Evolutionary conservation across 164 flowering plant species (phyloP), one percentile per base, ranked within the genome.

Genomic region (Vitis labrusca): DNA sequence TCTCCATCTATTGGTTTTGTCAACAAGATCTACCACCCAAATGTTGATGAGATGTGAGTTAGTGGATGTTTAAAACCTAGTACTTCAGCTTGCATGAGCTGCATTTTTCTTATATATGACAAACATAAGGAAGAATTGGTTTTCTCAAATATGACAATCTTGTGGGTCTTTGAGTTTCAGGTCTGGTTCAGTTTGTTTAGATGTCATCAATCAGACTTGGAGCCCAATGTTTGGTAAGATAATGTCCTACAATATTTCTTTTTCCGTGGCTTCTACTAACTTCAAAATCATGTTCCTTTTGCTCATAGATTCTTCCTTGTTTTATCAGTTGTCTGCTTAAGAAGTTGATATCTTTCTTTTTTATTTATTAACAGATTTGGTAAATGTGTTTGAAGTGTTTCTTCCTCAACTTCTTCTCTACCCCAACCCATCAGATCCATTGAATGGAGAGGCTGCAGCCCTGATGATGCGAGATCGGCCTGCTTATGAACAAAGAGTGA

Each of bases 401-500:
- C 44, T 37, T 37, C 44, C 44, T 37, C 44, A 37, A 37, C 44
- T 37, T 37, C 44, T 37, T 37, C 44, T 37, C 5, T 37, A 37
- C 44, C 44, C 44, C 44, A 37, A 37, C 44, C 89, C 98, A 56
- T 91, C 98, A 14, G 97, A 94, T 73, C 98, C 98, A 50, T 80
- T 94, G 84, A 94, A 94, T 78, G 97, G 95, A 61, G 98, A 92
- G 73, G 98, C 98, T 76, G 98, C 98, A 58, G 93, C 94, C 72
- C 72, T 94, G 64, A 89, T 92, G 97, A 89, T 91, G 94, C 93
- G 94, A 61, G 97, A 94, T 75, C 86, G 88, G 50, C 49, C 80
- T 78, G 75, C 83, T 50, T 94, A 91, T 81, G 97, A 92, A 9
- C 86, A 79, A 73, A 89, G 81, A 84, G 95, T 94, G 54, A 92